A percentile compares a stretch with the other conserved stretches of the same genome.
Conservation (phyloP, 768 basidiomycete species). For the Crassisporium funariophilum region DNA sequence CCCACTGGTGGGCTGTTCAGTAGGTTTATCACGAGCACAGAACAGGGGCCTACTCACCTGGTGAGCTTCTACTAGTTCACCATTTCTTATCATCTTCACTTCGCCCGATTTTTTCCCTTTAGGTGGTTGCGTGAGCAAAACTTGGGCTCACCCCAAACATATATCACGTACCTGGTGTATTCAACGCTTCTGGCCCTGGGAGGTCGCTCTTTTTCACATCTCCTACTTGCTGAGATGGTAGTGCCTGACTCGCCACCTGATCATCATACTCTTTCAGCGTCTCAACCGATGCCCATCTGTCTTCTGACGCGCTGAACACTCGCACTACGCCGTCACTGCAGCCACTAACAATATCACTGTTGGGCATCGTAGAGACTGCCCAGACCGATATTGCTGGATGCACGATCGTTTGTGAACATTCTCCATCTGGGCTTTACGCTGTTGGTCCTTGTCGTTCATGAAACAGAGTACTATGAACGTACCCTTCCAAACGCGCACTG, state of each 20-base stretch:
- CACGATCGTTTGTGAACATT: slow-evolving; percentile 84
- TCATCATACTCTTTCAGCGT: slow-evolving; percentile 74
- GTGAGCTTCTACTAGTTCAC: slow-evolving; percentile 84
- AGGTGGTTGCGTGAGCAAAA: slow-evolving; percentile 4
- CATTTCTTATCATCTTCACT: slow-evolving; percentile 87
- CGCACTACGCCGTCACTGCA: slow-evolving; percentile 87
- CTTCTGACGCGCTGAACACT: slow-evolving; percentile 76
- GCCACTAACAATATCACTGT: slow-evolving; percentile 91
- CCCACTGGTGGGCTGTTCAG: slow-evolving; percentile 66
- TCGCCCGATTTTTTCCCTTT: slow-evolving; percentile 92
- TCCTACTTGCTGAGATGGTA: slow-evolving; percentile 87
- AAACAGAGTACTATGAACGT: slow-evolving; percentile 20
- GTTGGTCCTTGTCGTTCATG: slow-evolving; percentile 1
- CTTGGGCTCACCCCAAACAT: neutral
- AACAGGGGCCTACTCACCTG: slow-evolving; percentile 54
- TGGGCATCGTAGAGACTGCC: slow-evolving; percentile 85
- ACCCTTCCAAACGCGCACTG: slow-evolving; percentile 91
- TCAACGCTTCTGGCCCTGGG: slow-evolving; percentile 82
- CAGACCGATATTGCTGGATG: slow-evolving; percentile 98
- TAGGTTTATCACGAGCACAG: slow-evolving; percentile 1
- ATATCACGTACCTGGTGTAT: slow-evolving; percentile 57
- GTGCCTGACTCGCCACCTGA: slow-evolving; percentile 71
- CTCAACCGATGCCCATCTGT: slow-evolving; percentile 69
- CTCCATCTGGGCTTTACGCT: slow-evolving; percentile 61
- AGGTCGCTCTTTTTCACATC: slow-evolving; percentile 93